Percentiles rank a stretch among this genome's conserved stretches.
These are phyloP conservation scores for Kwoniella sp. DNA, from an alignment of 768 basidiomycete genomes.

Conservation along the genomic window DNA sequence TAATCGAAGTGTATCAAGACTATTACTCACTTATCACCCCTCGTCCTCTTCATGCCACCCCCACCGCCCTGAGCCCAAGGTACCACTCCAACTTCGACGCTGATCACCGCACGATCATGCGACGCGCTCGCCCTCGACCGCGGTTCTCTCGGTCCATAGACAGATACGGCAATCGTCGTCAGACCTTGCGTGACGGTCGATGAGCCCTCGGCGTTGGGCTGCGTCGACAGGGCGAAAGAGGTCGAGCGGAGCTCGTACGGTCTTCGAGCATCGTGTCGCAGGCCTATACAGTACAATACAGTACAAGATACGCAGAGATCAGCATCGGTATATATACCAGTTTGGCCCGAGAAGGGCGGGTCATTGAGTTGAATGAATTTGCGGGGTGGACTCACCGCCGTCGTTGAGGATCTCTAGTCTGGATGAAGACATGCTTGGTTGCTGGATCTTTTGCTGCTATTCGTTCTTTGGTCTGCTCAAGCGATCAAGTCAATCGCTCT, in stretches of 20 bases:
- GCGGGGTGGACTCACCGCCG: constrained; percentile 39
- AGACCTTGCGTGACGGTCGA: constrained; percentile 83
- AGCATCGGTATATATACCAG: not conserved
- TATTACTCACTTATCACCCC: constrained; percentile 87
- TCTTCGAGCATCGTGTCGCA: constrained; percentile 88
- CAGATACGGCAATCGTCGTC: constrained; percentile 81
- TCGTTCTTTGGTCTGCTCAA: too few relatives aligned
- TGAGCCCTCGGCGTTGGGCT: constrained; percentile 78
- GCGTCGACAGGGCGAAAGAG: constrained; percentile 71
- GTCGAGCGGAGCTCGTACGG: constrained; percentile 88
- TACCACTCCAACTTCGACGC: constrained; percentile 83
- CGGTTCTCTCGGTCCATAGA: constrained; percentile 90
- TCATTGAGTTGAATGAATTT: not conserved
- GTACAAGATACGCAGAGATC: not conserved
- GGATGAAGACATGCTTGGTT: constrained; percentile 42
- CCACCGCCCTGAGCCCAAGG: constrained; percentile 79
- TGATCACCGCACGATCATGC: constrained; percentile 84
- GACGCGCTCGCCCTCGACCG: constrained; percentile 75
- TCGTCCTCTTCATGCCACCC: constrained; percentile 68
- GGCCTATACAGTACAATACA: constrained; percentile 56
- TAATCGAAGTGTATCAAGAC: too few relatives aligned
- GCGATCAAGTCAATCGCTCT: too few relatives aligned
- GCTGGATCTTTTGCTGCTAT: not conserved
- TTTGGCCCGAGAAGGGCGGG: too few relatives aligned
- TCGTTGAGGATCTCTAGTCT: constrained; percentile 53